Base-by-base conservation (phyloP, 345 rosid species). In the Draba incana region DNA sequence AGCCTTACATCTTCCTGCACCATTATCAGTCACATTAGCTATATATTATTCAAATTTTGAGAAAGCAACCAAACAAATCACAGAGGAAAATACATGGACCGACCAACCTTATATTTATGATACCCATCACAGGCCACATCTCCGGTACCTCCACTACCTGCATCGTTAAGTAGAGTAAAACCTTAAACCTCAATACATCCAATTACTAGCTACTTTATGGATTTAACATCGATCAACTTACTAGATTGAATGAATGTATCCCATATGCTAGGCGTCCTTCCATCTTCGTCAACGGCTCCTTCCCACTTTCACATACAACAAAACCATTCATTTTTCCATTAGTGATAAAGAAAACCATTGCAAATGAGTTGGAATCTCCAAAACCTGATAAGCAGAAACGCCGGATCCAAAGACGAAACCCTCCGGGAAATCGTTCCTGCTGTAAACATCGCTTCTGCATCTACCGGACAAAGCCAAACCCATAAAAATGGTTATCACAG, bases 1-100 rank as follows among this genome's bases (percentile, higher is more conserved):
- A 89, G 84, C 72, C 69, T 79, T 13, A 85, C 92, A 62, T 89
- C 96, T 72, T 86, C 90, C 90, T 86, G 74, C 69, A 47, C 1
- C 43, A 16, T 44, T 28, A 27, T 27, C 20, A 20, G 20, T 20
- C 20, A 20, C 20, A 20, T 20, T 20, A 20, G 20, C 20, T 20
- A 27, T 27, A 27, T 27, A 27, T 27, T 20, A 20, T 20, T 20
- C 20, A 20, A 20, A 20, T 20, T 20, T 20, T 20, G 20, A 20
- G 20, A 20, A 27, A 27, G 2, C 30, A 4, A 27, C 20, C 20
- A 20, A 20, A 20, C 20, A 20, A 20, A 20, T 20, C 20, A 4
- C 30, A 27, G 4, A 27, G 30, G 30, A 27, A 27, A 4, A 27
- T 28, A 28, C 31, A 28, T 28, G 31, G 5, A 28, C 0, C 7